These are phyloP conservation scores for Tanacetum coccineum DNA, from an alignment of 129 eudicot species.

Conservation along the genomic window DNA sequence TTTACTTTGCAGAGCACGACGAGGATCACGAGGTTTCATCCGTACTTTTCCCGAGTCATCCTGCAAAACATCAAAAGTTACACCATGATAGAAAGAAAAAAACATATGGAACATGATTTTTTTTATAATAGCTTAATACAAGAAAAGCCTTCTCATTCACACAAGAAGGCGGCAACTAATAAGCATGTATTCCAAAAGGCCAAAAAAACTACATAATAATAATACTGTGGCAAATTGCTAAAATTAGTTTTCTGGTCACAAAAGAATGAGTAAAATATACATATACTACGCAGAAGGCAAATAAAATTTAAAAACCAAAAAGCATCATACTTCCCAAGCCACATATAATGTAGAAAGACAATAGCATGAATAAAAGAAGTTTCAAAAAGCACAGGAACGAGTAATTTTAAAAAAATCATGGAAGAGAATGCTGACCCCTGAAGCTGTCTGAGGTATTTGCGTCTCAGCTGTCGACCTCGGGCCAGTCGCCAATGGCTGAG, in stretches of 20 bases:
- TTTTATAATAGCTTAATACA: neutral
- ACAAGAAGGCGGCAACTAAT: neutral
- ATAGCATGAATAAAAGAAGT: neutral
- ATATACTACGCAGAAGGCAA: neutral
- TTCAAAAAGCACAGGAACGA: neutral
- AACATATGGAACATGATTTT: neutral
- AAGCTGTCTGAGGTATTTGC: slow-evolving; percentile 50
- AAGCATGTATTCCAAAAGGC: neutral
- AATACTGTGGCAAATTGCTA: neutral
- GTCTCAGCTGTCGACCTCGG: slow-evolving; percentile 43
- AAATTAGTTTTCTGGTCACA: neutral
- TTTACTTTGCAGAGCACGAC: slow-evolving; percentile 71
- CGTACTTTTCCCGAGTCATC: slow-evolving; percentile 66
- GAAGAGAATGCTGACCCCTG: slow-evolving; percentile 39
- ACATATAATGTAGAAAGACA: neutral
- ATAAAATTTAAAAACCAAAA: neutral
- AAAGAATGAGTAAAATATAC: slow-evolving; percentile 8
- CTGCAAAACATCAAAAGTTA: slow-evolving; percentile 39
- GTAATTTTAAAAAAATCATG: neutral
- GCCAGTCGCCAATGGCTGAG: slow-evolving; percentile 32
- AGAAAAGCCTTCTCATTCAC: neutral
- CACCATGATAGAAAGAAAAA: slow-evolving; percentile 3
- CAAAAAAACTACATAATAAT: neutral
- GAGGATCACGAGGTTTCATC: slow-evolving; percentile 99
- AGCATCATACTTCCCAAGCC: neutral